phyloP scores from a whole-genome alignment of 2,329 filamentous ascomycete genomes.

The Alternaria consortialis region DNA sequence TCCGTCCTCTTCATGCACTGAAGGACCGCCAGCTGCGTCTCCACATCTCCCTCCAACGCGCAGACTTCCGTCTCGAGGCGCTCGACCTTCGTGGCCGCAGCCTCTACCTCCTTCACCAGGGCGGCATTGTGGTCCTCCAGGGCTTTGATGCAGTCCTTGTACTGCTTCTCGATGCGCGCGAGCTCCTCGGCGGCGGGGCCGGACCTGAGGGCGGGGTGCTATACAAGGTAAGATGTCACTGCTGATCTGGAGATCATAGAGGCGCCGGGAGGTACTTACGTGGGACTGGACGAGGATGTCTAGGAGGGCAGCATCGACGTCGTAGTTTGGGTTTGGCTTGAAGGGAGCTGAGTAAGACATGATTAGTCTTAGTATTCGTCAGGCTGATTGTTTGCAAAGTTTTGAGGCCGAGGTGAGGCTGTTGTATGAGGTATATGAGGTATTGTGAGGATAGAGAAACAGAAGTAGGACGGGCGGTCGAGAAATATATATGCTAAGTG shows the following conservation, averaged over 20 bases:
- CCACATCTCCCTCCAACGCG: background rate
- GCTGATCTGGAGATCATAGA: background rate
- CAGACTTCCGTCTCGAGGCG: background rate
- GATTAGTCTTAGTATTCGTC: background rate
- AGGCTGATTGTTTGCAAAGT: background rate
- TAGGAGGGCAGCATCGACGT: background rate
- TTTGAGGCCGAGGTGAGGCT: background rate
- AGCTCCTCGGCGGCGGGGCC: background rate
- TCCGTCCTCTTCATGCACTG: background rate
- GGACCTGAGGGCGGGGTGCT: background rate
- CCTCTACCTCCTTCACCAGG: background rate
- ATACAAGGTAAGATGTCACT: background rate
- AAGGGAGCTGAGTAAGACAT: background rate
- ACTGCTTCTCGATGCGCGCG: background rate
- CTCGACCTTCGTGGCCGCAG: slow-evolving; percentile 1
- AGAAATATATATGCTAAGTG: background rate
- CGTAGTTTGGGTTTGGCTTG: background rate
- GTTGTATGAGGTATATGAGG: background rate
- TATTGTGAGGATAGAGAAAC: background rate
- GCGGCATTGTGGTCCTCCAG: background rate
- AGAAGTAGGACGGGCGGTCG: background rate
- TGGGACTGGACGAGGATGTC: background rate
- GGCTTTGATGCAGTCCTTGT: background rate
- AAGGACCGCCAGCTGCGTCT: background rate
- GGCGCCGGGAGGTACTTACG: background rate